Evolutionary conservation across 805 yeast genomes (phyloP).

Genomic region (Saccharomyces jurei): DNA sequence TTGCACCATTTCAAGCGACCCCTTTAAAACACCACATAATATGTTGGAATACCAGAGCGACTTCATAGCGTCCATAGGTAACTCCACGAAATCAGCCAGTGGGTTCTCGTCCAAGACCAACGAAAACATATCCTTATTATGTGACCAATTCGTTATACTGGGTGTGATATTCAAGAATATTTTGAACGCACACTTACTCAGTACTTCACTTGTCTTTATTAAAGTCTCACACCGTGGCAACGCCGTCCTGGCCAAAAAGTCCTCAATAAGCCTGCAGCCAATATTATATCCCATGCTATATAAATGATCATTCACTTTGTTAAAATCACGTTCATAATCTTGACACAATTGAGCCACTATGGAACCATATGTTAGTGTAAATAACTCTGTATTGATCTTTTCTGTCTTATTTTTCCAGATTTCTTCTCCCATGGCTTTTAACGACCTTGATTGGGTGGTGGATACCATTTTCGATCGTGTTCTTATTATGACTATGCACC

Average conservation of each 20-base stretch:
- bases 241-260: slow-evolving; percentile 83
- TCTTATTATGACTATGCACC: neutral
- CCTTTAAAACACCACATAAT: slow-evolving; percentile 80
- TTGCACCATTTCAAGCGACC: slow-evolving; percentile 93
- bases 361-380: slow-evolving; percentile 92
- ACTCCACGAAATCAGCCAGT: slow-evolving; percentile 87
- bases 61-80: slow-evolving; percentile 69
- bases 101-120: slow-evolving; percentile 79
- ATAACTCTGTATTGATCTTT: slow-evolving; percentile 85
- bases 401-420: slow-evolving; percentile 85
- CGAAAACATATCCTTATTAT: slow-evolving; percentile 67
- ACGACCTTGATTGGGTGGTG: slow-evolving; percentile 15
- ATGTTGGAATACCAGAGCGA: slow-evolving; percentile 92
- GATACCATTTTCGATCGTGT: neutral
- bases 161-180: slow-evolving; percentile 82
- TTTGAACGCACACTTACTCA: slow-evolving; percentile 83
- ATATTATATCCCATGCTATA: slow-evolving; percentile 94
- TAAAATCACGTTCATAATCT: slow-evolving; percentile 69
- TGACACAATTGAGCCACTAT: slow-evolving; percentile 85
- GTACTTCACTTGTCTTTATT: slow-evolving; percentile 79
- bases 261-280: slow-evolving; percentile 86
- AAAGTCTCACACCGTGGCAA: slow-evolving; percentile 71
- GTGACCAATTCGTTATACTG: slow-evolving; percentile 62
- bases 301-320: slow-evolving; percentile 71
- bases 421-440: slow-evolving; percentile 62